Base-by-base conservation (phyloP, 2,329 filamentous ascomycete species). In the Pseudogymnoascus verrucosus region DNA sequence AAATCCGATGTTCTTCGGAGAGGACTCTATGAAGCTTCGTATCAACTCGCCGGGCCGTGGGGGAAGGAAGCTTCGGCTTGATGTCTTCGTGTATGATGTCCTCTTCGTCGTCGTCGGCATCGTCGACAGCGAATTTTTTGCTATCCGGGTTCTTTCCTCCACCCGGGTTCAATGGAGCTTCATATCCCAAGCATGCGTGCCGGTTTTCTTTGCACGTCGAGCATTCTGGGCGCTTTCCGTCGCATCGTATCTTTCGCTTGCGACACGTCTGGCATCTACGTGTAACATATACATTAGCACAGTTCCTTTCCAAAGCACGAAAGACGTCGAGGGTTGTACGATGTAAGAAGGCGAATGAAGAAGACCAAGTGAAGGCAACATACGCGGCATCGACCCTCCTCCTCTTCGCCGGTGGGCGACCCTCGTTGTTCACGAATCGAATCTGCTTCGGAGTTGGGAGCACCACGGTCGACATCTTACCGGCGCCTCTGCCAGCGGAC, bases 341-440 rank as follows among this genome's bases (percentile, higher is more conserved):
- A 60, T 26, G 16, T 37, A 60, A 61, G 51, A 62, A 61, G 34
- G 60, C 37, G 51, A 59, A 66, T 62, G 31, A 62, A 57, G 62
- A 23, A 42, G 60, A 67, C 63, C 63, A 66, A 47, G 62, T 65
- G 65, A 64, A 66, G 63, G 63, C 64, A 51, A 82, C 86, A 76
- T 81, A 90, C 85, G 90, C 90, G 71, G 89, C 88, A 76, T 88
- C 91, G 71, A 93, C 90, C 70, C 90, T 82, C 72, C 90, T 83
- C 70, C 89, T 82, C 76, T 93, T 93, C 26, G 88, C 88, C 66
- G 90, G 89, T 60, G 90, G 90, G 68, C 90, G 88, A 66, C 90
- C 89, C 76, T 92, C 89, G 71, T 88, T 91, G 68, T 91, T 89
- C 69, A 93, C 89, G 74, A 93, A 93, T 69, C 89, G 88, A 69